Evolutionary conservation across 352 stramenopile genomes (phyloP).

Genomic region (Pythium periplocum): DNA sequence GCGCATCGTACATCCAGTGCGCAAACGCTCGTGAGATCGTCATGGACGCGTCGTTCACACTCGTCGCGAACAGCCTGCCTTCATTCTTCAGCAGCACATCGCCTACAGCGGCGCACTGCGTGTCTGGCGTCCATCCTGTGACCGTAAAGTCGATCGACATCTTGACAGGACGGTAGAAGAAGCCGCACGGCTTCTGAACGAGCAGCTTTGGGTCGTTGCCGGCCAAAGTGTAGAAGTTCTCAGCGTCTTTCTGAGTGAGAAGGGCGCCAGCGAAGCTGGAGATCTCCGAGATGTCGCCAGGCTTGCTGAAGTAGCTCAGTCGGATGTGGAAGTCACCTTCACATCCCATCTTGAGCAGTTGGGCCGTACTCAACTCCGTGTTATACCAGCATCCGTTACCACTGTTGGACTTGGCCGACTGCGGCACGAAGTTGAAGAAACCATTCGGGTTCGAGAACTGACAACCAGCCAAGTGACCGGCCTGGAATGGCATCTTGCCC

Average conservation of each 20-base stretch:
- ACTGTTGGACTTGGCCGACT: slow-evolving; percentile 28
- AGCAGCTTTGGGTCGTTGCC: slow-evolving; percentile 14
- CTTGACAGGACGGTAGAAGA: slow-evolving; percentile 28
- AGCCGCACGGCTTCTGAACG: slow-evolving; percentile 24
- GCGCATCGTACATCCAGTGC: slow-evolving; percentile 24
- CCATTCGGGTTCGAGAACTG: slow-evolving; percentile 32
- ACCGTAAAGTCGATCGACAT: slow-evolving; percentile 32
- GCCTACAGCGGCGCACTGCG: slow-evolving; percentile 17
- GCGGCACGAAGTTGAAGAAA: slow-evolving; percentile 36
- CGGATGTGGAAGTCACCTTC: slow-evolving; percentile 15
- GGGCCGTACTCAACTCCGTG: slow-evolving; percentile 21
- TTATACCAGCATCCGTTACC: slow-evolving; percentile 37
- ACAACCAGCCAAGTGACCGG: slow-evolving; percentile 24
- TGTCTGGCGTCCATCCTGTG: slow-evolving; percentile 10
- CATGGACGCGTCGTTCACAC: slow-evolving; percentile 6
- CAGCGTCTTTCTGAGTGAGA: slow-evolving; percentile 11
- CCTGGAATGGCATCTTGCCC: slow-evolving; percentile 20
- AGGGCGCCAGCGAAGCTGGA: slow-evolving; percentile 15
- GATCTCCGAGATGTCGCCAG: slow-evolving; percentile 20
- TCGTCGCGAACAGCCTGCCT: slow-evolving; percentile 21
- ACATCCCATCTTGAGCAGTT: slow-evolving; percentile 32
- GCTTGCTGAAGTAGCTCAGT: slow-evolving; percentile 20
- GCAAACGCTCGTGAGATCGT: slow-evolving; percentile 23
- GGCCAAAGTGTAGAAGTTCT: slow-evolving; percentile 20
- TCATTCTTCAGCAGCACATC: slow-evolving; percentile 10